phyloP scores from a whole-genome alignment of 306 rosid genomes.

The Hippophae tibetana region DNA sequence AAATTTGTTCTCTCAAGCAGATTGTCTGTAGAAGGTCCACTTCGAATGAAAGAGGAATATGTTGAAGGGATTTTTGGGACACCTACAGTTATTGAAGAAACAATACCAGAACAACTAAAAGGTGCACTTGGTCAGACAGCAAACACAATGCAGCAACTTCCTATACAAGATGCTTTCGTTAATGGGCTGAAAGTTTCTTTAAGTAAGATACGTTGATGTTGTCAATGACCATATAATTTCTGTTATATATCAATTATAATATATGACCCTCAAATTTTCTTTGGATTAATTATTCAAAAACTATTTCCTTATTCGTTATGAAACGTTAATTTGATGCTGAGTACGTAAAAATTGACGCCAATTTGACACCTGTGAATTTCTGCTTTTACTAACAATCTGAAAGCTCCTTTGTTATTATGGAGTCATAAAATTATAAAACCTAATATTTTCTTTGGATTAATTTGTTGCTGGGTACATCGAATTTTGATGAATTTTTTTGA shows the following conservation, averaged over 20 bases:
- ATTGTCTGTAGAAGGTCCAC: constrained; percentile 84
- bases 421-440: no score
- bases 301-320: no score
- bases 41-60: constrained; percentile 90
- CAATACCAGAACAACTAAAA: constrained; percentile 76
- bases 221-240: not conserved
- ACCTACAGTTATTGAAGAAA: constrained; percentile 72
- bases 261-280: no score
- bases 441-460: no score
- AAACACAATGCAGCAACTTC: constrained; percentile 69
- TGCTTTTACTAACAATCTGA: no score
- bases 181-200: constrained; percentile 78
- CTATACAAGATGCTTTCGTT: constrained; percentile 57
- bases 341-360: no score
- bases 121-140: constrained; percentile 75
- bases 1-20: constrained; percentile 52
- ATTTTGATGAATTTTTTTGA: no score
- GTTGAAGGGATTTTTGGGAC: constrained; percentile 68
- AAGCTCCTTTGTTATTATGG: no score
- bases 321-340: no score
- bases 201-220: constrained; percentile 32
- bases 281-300: no score
- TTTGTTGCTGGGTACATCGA: no score
- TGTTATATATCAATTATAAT: constrained; percentile 5
- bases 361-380: no score